Conservation (phyloP, 768 basidiomycete species). For the Heimioporus sp. region DNA sequence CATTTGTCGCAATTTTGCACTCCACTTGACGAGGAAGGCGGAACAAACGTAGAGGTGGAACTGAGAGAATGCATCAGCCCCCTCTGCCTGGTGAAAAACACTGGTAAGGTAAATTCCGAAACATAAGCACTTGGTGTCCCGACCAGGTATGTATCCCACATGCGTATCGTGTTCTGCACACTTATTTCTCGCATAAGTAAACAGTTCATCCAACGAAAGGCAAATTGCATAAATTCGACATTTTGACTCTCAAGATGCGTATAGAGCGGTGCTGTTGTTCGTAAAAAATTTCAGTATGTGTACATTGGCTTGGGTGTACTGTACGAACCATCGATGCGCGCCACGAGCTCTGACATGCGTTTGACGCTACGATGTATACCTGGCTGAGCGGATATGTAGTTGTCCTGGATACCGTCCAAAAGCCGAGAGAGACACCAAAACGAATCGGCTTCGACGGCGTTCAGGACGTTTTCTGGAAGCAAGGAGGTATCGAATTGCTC, state of each 20-base stretch:
- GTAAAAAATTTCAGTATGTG: not conserved
- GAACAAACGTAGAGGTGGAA: conserved; percentile 99
- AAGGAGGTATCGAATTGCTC: conserved; percentile 81
- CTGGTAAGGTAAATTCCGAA: not conserved
- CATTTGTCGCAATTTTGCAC: conserved; percentile 90
- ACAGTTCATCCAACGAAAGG: conserved; percentile 99
- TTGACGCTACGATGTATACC: conserved; percentile 93
- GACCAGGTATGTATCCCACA: conserved; percentile 99
- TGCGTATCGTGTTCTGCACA: conserved; percentile 93
- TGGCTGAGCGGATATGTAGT: conserved; percentile 95
- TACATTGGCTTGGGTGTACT: not conserved
- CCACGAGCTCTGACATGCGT: conserved; percentile 91
- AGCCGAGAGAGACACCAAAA: conserved; percentile 98
- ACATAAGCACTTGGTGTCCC: conserved; percentile 25
- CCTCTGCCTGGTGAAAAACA: conserved; percentile 73
- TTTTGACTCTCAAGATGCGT: conserved; percentile 85
- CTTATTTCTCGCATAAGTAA: conserved; percentile 97
- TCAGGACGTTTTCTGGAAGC: conserved; percentile 66
- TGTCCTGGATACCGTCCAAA: conserved; percentile 96
- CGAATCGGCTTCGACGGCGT: conserved; percentile 93
- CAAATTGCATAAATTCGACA: conserved; percentile 99
- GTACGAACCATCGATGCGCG: conserved; percentile 76
- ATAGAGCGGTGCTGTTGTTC: conserved; percentile 69
- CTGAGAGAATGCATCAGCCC: conserved; percentile 96
- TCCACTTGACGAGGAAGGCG: conserved; percentile 95